Conservation (phyloP, 2,329 filamentous ascomycete species). For the Cladosporium sp. region DNA sequence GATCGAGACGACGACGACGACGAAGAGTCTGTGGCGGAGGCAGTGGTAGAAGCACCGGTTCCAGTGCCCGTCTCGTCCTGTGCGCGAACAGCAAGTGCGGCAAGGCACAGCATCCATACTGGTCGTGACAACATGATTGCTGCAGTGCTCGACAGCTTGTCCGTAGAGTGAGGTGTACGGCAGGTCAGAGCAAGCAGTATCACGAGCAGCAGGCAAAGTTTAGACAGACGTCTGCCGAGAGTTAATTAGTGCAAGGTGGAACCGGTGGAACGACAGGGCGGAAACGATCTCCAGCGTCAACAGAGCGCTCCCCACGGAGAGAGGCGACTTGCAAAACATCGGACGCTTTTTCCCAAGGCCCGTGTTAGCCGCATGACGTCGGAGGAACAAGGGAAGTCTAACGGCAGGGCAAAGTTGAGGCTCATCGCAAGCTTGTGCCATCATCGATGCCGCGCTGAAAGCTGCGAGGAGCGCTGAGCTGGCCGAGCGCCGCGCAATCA, state of each 20-base stretch:
- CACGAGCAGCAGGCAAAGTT: not conserved
- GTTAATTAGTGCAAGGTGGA: no score
- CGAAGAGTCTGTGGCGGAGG: constrained; percentile 20
- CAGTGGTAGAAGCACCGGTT: constrained; percentile 25
- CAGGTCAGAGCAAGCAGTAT: not conserved
- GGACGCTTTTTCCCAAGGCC: constrained; percentile 5
- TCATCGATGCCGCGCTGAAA: not conserved
- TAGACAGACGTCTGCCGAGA: not conserved
- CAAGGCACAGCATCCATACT: constrained; percentile 32
- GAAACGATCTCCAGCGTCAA: not conserved
- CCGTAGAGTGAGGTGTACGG: not conserved
- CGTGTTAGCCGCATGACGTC: constrained; percentile 5
- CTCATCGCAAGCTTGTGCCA: not conserved
- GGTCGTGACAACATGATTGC: constrained; percentile 25
- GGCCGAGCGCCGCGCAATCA: constrained; percentile 6
- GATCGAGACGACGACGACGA: not conserved
- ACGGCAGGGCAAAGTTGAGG: not conserved
- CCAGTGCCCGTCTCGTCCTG: constrained; percentile 20
- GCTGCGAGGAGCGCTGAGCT: not conserved
- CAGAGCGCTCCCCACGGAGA: not conserved
- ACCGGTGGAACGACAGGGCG: not conserved
- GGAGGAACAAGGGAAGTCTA: not conserved
- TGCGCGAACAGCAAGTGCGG: constrained; percentile 30
- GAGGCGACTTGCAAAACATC: not conserved
- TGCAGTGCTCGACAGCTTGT: not conserved